Conservation (phyloP, 805 yeast species). For the Yarrowia sp. region DNA sequence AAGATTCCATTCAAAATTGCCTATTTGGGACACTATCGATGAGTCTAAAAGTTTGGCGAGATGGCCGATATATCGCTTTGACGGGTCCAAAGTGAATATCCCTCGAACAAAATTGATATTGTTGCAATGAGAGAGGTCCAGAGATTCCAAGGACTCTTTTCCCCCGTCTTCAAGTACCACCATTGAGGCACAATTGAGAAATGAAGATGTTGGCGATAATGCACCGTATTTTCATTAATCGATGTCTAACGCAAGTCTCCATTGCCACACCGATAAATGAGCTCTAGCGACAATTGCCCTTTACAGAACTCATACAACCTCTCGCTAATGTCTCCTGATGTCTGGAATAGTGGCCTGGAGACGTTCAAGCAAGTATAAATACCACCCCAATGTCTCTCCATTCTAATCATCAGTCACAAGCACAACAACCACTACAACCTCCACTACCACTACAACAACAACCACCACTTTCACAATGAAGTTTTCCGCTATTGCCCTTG, state of each 20-base stretch:
- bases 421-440: conserved; percentile 3
- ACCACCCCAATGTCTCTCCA: background rate
- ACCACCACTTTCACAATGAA: conserved; percentile 16
- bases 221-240: background rate
- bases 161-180: too few relatives aligned
- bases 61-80: too few relatives aligned
- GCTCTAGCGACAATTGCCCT: background rate
- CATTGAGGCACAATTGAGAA: too few relatives aligned
- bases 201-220: background rate
- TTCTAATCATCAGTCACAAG: conserved; percentile 1
- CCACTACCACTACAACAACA: background rate
- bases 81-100: too few relatives aligned
- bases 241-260: background rate
- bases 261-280: conserved; percentile 7
- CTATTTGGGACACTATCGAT: conserved; percentile 21
- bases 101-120: too few relatives aligned
- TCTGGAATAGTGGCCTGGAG: too few relatives aligned
- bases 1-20: background rate
- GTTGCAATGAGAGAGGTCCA: too few relatives aligned
- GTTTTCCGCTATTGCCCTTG: conserved; percentile 25
- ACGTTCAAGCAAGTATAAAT: conserved; percentile 9
- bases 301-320: conserved; percentile 13
- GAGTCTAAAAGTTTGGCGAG: conserved; percentile 18
- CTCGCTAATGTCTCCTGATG: background rate
- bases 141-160: too few relatives aligned